Base-by-base conservation (phyloP, 2,329 filamentous ascomycete genomes). In the Didymella glomerata region DNA sequence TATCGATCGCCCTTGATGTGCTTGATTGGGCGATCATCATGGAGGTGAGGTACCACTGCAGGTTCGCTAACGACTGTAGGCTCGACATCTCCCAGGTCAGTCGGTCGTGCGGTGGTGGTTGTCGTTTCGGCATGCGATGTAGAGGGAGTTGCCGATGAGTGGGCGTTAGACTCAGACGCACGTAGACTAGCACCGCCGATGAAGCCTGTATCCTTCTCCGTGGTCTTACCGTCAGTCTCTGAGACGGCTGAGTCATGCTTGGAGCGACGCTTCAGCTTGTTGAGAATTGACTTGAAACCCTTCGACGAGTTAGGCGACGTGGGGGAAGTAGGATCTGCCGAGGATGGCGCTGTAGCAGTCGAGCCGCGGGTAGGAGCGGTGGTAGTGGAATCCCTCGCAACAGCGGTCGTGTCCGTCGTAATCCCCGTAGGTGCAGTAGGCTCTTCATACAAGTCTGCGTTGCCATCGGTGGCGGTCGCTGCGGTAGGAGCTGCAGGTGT, bases 161-260 rank as follows among this genome's bases (percentile, higher is more conserved):
- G 65, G 18, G 63, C 52, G 54, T 60, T 57, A 9, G 64, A 70
- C 47, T 59, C 60, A n/a, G 64, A 74, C 6, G 63, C 69, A 25
- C 63, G 70, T 9, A 76, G 70, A 25, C 75, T 73, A 1, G 78
- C 78, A 60, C 82, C 85, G 18, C 78, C 78, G 42, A 83, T 80
- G 25, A 78, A 77, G 0, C 77, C 78, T 2, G 79, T 55, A n/a
- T 68, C 67, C 16, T 65, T 66, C 11, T 71, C 72, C 30, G 62
- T 66, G 30, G 30, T 18, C 44, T 57, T 61, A 9, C 58, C 59
- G n/a, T 66, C 59, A 11, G 54, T 47, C 14, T 61, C 54, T 32
- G 57, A 24, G 16, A 40, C 48, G 20, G 57, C 42, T 10, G 65
- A 54, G 9, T 68, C 57, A 44, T 74, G 73, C 64, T 74, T 77